Percentiles rank a stretch among this genome's conserved stretches.
These are phyloP conservation scores for Plenodomus biglobosus DNA, from an alignment of 2,329 filamentous ascomycete genomes.

Conservation along the genomic window DNA sequence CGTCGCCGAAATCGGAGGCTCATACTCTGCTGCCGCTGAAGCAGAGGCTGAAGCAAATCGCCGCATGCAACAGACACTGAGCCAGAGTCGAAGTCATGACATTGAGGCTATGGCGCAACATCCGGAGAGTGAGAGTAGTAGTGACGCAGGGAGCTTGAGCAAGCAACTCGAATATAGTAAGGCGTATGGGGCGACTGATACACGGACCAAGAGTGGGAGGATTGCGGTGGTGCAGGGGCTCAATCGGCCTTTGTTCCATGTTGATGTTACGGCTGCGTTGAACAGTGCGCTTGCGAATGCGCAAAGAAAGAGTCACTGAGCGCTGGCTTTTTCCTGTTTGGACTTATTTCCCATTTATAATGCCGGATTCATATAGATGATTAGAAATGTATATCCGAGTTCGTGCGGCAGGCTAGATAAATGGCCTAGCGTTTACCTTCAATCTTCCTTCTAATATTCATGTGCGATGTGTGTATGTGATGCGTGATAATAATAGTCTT, in stretches of 20 bases:
- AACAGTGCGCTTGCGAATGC: slow-evolving; percentile 85
- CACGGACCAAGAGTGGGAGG: slow-evolving; percentile 29
- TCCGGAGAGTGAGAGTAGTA: slow-evolving; percentile 14
- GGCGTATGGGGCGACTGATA: slow-evolving; percentile 31
- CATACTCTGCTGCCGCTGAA: slow-evolving; percentile 68
- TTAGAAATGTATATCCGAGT: too few species aligned
- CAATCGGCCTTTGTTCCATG: slow-evolving; percentile 91
- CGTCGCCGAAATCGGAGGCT: slow-evolving; percentile 83
- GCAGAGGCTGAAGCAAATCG: slow-evolving; percentile 69
- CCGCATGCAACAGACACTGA: slow-evolving; percentile 19
- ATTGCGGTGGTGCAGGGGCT: slow-evolving; percentile 73
- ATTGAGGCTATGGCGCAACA: slow-evolving; percentile 15
- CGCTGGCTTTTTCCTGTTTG: slow-evolving; percentile 1
- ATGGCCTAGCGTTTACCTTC: too few species aligned
- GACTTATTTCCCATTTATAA: not conserved
- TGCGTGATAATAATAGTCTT: too few species aligned
- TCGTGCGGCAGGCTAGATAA: too few species aligned
- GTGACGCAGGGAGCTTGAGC: slow-evolving; percentile 34
- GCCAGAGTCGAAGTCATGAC: slow-evolving; percentile 54
- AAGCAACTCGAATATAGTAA: slow-evolving; percentile 37
- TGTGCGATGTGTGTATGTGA: too few species aligned
- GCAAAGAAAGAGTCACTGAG: slow-evolving; percentile 41
- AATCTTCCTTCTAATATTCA: too few species aligned
- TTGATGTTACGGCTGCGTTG: slow-evolving; percentile 88
- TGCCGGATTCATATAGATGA: too few species aligned